Conservation (phyloP, 2,329 filamentous ascomycete species). For the Fusarium denticulatum region DNA sequence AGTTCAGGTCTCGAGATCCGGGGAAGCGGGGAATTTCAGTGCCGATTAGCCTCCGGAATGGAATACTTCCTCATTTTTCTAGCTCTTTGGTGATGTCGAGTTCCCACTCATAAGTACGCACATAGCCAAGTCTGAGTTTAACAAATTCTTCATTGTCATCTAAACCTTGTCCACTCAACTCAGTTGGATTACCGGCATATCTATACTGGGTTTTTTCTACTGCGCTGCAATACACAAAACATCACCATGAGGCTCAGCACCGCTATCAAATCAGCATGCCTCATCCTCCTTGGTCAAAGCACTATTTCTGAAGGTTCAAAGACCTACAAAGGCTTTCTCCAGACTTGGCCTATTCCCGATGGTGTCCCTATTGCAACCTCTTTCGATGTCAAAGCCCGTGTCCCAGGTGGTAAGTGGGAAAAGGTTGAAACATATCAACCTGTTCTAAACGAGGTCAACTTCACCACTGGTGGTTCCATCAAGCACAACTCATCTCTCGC, state of each 20-base stretch:
- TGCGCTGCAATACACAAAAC: too few species aligned
- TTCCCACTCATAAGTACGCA: background rate
- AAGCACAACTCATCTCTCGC: background rate
- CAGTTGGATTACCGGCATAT: too few species aligned
- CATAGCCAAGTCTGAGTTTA: background rate
- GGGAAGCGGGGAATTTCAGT: background rate
- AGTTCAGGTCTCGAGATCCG: accelerated
- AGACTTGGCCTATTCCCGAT: background rate
- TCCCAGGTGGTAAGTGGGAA: background rate
- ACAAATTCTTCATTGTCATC: too few species aligned
- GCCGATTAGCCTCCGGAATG: background rate
- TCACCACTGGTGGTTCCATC: background rate
- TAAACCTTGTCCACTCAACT: too few species aligned
- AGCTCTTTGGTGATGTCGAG: accelerated
- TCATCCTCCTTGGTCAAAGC: background rate
- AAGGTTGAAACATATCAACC: background rate
- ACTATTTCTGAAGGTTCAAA: background rate
- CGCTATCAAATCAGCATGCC: background rate
- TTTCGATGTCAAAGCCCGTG: background rate
- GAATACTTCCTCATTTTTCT: background rate
- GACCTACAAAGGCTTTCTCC: background rate
- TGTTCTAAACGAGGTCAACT: background rate
- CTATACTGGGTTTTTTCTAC: too few species aligned
- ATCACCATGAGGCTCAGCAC: background rate
- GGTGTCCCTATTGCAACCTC: background rate